Percentiles rank a stretch among this genome's conserved stretches.
Conservation (phyloP, 768 basidiomycete genomes). For the Podaxis sp. region DNA sequence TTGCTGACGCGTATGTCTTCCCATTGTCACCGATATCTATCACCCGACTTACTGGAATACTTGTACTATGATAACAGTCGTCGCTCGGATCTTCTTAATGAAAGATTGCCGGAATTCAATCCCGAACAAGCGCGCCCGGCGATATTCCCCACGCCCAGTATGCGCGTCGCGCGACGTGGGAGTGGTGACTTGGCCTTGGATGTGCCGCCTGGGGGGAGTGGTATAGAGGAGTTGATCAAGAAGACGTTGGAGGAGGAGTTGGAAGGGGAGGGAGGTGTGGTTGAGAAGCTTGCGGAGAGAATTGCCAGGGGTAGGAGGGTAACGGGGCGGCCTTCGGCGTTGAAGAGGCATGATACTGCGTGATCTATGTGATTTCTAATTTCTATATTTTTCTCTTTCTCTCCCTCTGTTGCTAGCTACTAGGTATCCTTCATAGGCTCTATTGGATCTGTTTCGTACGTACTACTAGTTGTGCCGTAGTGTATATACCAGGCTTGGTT, state of each 20-base stretch:
- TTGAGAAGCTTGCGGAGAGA: conserved; percentile 46
- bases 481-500: neutral
- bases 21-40: neutral
- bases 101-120: conserved; percentile 65
- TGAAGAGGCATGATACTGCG: conserved; percentile 64
- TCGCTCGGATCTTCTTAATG: conserved; percentile 69
- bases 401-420: no score
- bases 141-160: conserved; percentile 62
- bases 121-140: conserved; percentile 28
- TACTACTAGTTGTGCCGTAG: neutral
- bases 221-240: conserved; percentile 68
- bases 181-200: conserved; percentile 37
- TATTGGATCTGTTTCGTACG: no score
- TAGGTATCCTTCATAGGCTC: no score
- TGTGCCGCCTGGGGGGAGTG: conserved; percentile 26
- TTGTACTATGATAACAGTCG: conserved; percentile 42
- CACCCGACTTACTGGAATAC: neutral
- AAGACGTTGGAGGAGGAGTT: conserved; percentile 59
- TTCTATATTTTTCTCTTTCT: neutral
- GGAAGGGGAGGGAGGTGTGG: conserved; percentile 36
- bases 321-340: conserved; percentile 43
- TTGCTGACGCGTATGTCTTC: conserved; percentile 70
- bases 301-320: conserved; percentile 50
- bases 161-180: conserved; percentile 32
- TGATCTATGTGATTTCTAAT: neutral